Base-by-base conservation (phyloP, 768 basidiomycete species). In the Tylopilus rubrobrunneus region DNA sequence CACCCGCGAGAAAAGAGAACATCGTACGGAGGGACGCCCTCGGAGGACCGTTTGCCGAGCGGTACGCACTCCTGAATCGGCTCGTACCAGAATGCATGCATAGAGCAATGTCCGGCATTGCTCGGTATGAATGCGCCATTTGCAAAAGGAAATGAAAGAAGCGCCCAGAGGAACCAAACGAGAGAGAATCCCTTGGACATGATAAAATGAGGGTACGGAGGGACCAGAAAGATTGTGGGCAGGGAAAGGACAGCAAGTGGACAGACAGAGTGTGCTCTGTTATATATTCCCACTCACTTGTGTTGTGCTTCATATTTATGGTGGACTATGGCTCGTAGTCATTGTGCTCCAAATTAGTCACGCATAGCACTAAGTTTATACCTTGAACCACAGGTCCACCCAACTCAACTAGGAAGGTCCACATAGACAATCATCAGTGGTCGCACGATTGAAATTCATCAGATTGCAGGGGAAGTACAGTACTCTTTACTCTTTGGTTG, bases 401-500 rank as follows among this genome's bases (percentile, higher is more conserved):
- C 25, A 25, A 27, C 19, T 28, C 17, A 12, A 29, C 33, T 40
- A 33, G 21, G 25, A 23, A 31, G 9, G 25, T 25, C 39, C 14
- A 61, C 49, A 34, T 43, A 15, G 33, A 51, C 45, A 34, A 39
- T 34, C 21, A n/a, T 19, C 25, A n/a, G 25, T 53, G 28, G 27
- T 46, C 52, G 48, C 50, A 19, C 37, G 37, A 37, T 55, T 39
- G 52, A 69, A 56, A 51, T 56, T 65, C 58, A 47, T 68, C 58
- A 51, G 53, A 61, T 66, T 68, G 60, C 55, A 57, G 48, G 48
- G 43, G 33, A 67, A 42, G 66, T 70, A 69, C 70, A 56, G 23
- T 69, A 68, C 54, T 70, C 63, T 57, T 71, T 68, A 64, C 52
- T 67, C 60, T 53, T 62, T 60, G 57, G 43, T 37, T 33, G 51